Conservation (phyloP, 2,329 filamentous ascomycete species). For the Talaromyces piceae region DNA sequence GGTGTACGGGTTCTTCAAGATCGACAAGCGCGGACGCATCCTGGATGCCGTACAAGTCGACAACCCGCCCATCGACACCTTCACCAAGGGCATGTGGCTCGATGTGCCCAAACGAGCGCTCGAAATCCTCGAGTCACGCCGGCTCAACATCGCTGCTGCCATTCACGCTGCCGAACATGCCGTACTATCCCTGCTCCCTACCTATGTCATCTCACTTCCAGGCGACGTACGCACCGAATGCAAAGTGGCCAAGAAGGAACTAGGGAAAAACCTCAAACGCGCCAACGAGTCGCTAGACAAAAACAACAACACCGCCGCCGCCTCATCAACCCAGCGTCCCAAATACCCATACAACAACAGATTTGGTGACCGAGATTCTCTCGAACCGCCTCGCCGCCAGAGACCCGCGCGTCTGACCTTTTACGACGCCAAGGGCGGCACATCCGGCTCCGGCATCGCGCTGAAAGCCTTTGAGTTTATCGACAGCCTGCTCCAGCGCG, state of each 20-base stretch:
- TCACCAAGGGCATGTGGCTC: slow-evolving; percentile 89
- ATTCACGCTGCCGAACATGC: slow-evolving; percentile 96
- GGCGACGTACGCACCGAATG: slow-evolving; percentile 93
- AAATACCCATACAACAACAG: background rate
- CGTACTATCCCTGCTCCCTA: slow-evolving; percentile 76
- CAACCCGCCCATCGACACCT: slow-evolving; percentile 79
- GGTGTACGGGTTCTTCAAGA: slow-evolving; percentile 95
- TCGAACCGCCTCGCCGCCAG: slow-evolving; percentile 51
- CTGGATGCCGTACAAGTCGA: slow-evolving; percentile 89
- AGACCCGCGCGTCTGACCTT: slow-evolving; percentile 83
- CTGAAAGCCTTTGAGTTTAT: slow-evolving; percentile 92
- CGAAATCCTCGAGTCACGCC: slow-evolving; percentile 64
- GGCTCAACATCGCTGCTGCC: slow-evolving; percentile 74
- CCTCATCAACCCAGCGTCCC: background rate
- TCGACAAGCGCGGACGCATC: slow-evolving; percentile 78
- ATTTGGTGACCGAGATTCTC: background rate
- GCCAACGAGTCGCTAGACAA: slow-evolving; percentile 19
- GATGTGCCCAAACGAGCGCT: slow-evolving; percentile 76
- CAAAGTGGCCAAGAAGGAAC: slow-evolving; percentile 82
- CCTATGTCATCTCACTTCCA: slow-evolving; percentile 81
- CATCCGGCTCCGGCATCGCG: slow-evolving; percentile 74
- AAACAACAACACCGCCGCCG: background rate
- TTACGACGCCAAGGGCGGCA: slow-evolving; percentile 88
- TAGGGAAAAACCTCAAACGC: slow-evolving; percentile 50
- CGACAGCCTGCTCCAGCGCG: slow-evolving; percentile 67